A percentile compares a stretch with the other conserved stretches of the same genome.
These are phyloP conservation scores for Pseudopediastrum boryanum DNA, from an alignment of 139 green algal species.

Conservation along the genomic window DNA sequence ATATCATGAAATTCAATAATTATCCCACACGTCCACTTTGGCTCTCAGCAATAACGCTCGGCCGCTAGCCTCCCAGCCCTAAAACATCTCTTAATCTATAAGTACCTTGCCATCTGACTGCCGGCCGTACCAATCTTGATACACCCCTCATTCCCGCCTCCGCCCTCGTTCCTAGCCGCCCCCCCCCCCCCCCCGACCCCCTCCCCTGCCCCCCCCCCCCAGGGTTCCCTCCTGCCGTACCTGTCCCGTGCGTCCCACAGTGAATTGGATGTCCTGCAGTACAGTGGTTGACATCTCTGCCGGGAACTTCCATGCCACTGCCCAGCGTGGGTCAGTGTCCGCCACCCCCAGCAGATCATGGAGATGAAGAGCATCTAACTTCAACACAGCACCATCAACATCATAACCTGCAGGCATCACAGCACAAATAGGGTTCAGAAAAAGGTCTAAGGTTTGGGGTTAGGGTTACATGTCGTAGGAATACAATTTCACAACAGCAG, in stretches of 20 bases:
- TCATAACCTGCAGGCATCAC: conserved; percentile 46
- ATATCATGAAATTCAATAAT: no score
- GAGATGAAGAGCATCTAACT: conserved; percentile 47
- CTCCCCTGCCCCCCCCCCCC: no score
- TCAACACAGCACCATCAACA: conserved; percentile 60
- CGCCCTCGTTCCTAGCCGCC: no score
- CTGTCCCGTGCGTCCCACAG: conserved; percentile 48
- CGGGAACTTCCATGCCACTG: conserved; percentile 66
- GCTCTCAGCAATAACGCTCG: not conserved
- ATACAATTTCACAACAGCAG: not conserved
- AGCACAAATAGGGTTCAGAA: not conserved
- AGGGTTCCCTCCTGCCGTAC: conserved; percentile 3
- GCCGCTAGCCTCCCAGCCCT: not conserved
- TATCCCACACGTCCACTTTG: no score
- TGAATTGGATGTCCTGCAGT: conserved; percentile 47
- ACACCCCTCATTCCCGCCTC: no score
- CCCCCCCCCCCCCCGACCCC: no score
- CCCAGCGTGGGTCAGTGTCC: conserved; percentile 38
- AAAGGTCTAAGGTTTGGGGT: not conserved
- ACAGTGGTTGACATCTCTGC: conserved; percentile 45
- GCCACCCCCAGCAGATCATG: conserved; percentile 31
- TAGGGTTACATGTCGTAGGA: not conserved
- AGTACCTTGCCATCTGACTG: not conserved
- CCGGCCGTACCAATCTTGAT: no score
- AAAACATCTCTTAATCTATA: not conserved